phyloP scores from a whole-genome alignment of 306 rosid genomes.

The Quercus wislizeni region DNA sequence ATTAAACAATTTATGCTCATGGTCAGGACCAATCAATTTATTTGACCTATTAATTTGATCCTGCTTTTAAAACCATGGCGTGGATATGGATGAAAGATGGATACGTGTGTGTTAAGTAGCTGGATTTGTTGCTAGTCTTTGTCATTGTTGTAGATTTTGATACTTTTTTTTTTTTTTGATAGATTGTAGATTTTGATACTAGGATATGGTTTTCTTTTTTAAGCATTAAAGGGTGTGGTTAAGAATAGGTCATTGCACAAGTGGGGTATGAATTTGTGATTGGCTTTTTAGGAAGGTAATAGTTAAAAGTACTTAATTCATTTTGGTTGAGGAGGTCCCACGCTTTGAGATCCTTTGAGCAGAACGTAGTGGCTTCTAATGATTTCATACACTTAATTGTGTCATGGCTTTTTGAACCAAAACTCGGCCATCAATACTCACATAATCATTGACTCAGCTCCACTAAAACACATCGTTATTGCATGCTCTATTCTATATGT shows the following conservation, averaged over 20 bases:
- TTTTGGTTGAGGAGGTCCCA: neutral
- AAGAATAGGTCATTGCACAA: neutral
- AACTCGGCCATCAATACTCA: neutral
- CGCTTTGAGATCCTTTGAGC: neutral
- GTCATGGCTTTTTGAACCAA: neutral
- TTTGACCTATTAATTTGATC: no score
- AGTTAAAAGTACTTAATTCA: no score
- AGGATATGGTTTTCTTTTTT: neutral
- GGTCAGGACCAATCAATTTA: no score
- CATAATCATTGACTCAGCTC: neutral
- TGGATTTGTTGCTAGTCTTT: neutral
- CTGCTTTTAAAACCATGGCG: no score
- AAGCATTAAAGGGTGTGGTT: neutral
- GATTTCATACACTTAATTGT: neutral
- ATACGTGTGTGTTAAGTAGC: no score
- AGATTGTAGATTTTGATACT: neutral
- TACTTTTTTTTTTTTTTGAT: no score
- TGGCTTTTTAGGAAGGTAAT: neutral
- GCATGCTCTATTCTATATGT: neutral
- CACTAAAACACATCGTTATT: neutral
- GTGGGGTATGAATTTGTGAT: neutral
- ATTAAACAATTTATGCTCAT: no score
- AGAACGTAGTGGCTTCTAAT: neutral
- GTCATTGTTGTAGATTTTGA: neutral
- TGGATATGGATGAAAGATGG: no score